These are phyloP conservation scores for Aspergillus saccharolyticus DNA, from an alignment of 495 filamentous ascomycete species.

Conservation along the genomic window DNA sequence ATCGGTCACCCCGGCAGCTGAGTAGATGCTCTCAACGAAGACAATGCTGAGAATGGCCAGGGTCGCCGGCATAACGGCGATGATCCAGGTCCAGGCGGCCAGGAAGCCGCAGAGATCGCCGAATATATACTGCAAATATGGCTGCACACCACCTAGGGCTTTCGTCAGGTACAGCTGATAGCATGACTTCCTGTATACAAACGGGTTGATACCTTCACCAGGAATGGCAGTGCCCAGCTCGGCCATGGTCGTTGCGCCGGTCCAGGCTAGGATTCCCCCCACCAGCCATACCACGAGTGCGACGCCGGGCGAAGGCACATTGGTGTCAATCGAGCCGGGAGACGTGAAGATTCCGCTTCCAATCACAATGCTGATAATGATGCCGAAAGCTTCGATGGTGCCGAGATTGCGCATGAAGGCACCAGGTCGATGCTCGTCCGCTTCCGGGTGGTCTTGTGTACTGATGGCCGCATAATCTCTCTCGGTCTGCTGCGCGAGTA, in stretches of 20 bases:
- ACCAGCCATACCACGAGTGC: conserved; percentile 19
- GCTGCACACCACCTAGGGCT: conserved; percentile 16
- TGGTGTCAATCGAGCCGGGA: conserved; percentile 18
- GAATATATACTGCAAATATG: conserved; percentile 20
- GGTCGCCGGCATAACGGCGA: conserved; percentile 19
- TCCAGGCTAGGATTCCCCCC: conserved; percentile 19
- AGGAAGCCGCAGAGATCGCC: conserved; percentile 20
- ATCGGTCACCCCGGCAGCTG: conserved; percentile 13
- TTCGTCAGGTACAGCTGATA: background rate
- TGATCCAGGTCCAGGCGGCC: conserved; percentile 21
- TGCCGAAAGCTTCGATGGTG: conserved; percentile 18
- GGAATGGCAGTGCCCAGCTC: conserved; percentile 20
- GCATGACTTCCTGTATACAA: no score
- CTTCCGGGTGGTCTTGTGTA: background rate
- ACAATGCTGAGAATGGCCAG: conserved; percentile 20
- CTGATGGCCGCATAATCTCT: background rate
- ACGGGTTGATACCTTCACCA: conserved; percentile 12
- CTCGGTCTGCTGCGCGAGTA: background rate
- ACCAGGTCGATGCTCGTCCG: background rate
- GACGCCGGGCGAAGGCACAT: conserved; percentile 18
- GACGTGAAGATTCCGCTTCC: conserved; percentile 22
- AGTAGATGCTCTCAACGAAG: conserved; percentile 20
- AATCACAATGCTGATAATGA: conserved; percentile 22
- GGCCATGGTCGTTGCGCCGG: conserved; percentile 18
- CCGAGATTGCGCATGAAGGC: conserved; percentile 18